A percentile compares a stretch with the other conserved stretches of the same genome.
phyloP scores from a whole-genome alignment of 441 rosid species.

The Populus hybrid region DNA sequence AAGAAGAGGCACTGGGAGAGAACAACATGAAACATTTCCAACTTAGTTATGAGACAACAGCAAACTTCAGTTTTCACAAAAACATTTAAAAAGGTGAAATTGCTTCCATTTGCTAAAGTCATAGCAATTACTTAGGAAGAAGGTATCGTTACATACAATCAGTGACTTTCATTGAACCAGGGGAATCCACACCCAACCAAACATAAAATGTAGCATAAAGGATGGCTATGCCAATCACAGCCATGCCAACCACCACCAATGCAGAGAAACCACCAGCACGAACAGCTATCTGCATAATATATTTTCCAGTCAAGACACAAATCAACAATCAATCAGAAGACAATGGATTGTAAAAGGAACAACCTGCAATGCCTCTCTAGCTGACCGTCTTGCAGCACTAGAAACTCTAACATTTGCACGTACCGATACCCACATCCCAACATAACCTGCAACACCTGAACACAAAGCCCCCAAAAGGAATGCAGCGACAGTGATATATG shows the following conservation, averaged over 20 bases:
- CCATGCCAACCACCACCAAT: constrained; percentile 96
- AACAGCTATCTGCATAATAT: constrained; percentile 70
- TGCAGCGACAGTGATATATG: constrained; percentile 89
- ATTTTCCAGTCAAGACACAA: constrained; percentile 16
- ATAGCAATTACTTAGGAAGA: constrained; percentile 6
- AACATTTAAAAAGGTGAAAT: not conserved
- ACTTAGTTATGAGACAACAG: not conserved
- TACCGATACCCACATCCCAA: constrained; percentile 99
- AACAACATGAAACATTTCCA: constrained; percentile 15
- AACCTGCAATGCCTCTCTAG: constrained; percentile 99
- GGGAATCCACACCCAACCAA: constrained; percentile 81
- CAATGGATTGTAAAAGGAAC: constrained; percentile 14
- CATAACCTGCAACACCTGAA: constrained; percentile 95
- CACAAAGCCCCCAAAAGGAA: constrained; percentile 96
- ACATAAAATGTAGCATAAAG: constrained; percentile 90
- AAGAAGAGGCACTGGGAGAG: constrained; percentile 85
- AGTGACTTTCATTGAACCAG: constrained; percentile 83
- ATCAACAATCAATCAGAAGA: constrained; percentile 21
- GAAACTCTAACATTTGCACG: constrained; percentile 99
- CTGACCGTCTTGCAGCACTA: constrained; percentile 98
- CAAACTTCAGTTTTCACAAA: not conserved
- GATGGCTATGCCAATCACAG: constrained; percentile 94
- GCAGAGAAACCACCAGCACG: constrained; percentile 99
- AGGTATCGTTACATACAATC: constrained; percentile 64
- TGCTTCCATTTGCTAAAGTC: not conserved